Evolutionary conservation across 1,284 basidiomycete genomes (phyloP), one percentile per base, ranked within the genome.

Genomic region (Boletus coffeatus): DNA sequence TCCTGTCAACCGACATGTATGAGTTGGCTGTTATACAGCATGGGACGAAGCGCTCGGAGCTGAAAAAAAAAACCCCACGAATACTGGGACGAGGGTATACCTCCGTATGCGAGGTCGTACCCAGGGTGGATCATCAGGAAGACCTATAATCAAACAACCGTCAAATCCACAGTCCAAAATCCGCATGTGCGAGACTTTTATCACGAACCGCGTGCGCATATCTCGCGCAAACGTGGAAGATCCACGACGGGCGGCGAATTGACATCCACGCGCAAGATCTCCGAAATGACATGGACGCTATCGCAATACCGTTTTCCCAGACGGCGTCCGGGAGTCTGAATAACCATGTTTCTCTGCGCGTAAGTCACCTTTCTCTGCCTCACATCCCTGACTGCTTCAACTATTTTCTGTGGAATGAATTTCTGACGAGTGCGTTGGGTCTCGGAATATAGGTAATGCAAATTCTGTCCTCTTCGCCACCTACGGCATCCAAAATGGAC

Each of bases 81-180:
- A 67, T 11, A 43, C 56, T 43, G 16, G 65, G 55, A 64, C 21
- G 14, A 56, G 41, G 56, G 62, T 41, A 56, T 32, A 25, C 32
- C 53, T 55, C 89, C 89, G 91, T 67, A 89, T 79, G 59, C 87
- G 80, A 37, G 89, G 86, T 57, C 89, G 81, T 62, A 90, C 76
- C 87, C 89, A 91, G 14, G 80, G 74, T 39, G 89, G 89, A 67
- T 88, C 79, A 65, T 87, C 82, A 60, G 89, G 88, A 56, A 91
- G 81, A 62, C 89, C 88, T 90, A 67, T 52, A 11, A 58, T 58
- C 62, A 61, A 64, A 50, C 43, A 61, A 50, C 64, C 43, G 34
- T 70, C 34, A 62, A 43, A 50, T 11, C 50, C 34, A 18, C 18
- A 36, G 52, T 56, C 6, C 32, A 25, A 6, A 29, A 58, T 11